Evolutionary conservation across 306 rosid genomes (phyloP).

Genomic region (Vicia faba): DNA sequence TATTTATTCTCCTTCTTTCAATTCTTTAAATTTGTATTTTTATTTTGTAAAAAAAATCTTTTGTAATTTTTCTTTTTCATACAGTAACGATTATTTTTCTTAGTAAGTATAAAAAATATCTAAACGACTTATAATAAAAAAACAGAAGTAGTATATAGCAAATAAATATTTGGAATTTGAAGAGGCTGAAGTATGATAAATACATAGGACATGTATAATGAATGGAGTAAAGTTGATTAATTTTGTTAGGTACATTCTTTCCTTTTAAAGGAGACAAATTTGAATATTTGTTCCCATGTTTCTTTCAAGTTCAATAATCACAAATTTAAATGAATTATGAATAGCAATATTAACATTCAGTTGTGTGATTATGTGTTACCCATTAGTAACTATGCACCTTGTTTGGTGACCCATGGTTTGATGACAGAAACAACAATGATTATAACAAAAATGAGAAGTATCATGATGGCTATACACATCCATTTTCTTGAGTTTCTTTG

Average conservation of each 20-base stretch:
- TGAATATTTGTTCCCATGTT: conserved; percentile 19
- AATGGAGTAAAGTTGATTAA: not conserved
- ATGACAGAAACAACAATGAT: conserved; percentile 62
- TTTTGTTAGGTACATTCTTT: not conserved
- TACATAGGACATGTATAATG: not conserved
- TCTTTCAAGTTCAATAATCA: conserved; percentile 14
- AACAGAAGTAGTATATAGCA: not conserved
- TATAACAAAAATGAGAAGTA: conserved; percentile 68
- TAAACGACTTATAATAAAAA: too few species aligned
- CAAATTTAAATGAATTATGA: not conserved
- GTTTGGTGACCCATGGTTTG: conserved; percentile 69
- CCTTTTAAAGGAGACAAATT: not conserved
- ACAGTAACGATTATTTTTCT: not conserved
- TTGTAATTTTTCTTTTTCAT: too few species aligned
- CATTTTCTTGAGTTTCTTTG: conserved; percentile 87
- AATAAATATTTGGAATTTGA: conserved; percentile 9
- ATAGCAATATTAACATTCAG: not conserved
- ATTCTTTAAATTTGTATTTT: too few species aligned
- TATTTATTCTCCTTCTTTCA: too few species aligned
- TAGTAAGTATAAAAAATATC: too few species aligned
- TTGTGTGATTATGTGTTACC: conserved; percentile 10
- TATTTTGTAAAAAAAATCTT: too few species aligned
- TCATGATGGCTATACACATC: conserved; percentile 89
- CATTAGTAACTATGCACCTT: conserved; percentile 52
- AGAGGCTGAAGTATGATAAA: conserved; percentile 1